Evolutionary conservation across 495 filamentous ascomycete species (phyloP).

Genomic region (Penicillium daleae): DNA sequence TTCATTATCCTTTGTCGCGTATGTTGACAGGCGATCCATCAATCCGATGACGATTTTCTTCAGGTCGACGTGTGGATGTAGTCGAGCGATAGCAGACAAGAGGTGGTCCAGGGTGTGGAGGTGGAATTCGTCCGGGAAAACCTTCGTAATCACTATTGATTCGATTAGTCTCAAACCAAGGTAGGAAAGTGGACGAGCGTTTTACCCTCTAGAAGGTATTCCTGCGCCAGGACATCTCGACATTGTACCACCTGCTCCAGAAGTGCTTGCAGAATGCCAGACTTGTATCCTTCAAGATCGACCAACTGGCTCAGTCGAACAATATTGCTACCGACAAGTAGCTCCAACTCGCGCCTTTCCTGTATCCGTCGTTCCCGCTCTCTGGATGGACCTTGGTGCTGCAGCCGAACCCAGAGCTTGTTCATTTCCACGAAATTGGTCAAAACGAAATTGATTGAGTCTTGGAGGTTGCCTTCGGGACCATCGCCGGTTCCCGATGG

Average conservation of each 20-base stretch:
- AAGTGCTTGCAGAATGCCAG: conserved; percentile 83
- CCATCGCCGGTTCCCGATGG: conserved; percentile 83
- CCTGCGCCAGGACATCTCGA: conserved; percentile 93
- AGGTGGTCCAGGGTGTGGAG: conserved; percentile 94
- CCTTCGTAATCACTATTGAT: conserved; percentile 85
- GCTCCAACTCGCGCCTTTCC: conserved; percentile 91
- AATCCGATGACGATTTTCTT: conserved; percentile 98
- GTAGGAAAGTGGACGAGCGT: background rate
- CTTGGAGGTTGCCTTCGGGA: conserved; percentile 92
- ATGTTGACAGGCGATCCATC: conserved; percentile 94
- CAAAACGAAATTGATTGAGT: conserved; percentile 94
- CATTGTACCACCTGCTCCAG: conserved; percentile 98
- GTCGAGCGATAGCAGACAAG: conserved; percentile 82
- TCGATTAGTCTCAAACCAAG: conserved; percentile 25
- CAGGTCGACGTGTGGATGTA: conserved; percentile 95
- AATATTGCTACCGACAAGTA: conserved; percentile 94
- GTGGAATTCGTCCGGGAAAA: conserved; percentile 98
- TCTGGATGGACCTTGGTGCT: conserved; percentile 95
- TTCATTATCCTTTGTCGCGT: conserved; percentile 86
- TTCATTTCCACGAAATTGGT: conserved; percentile 99
- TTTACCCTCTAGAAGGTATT: conserved; percentile 89
- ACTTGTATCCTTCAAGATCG: conserved; percentile 90
- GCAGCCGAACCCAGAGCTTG: conserved; percentile 96
- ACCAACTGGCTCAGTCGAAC: conserved; percentile 95
- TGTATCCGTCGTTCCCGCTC: conserved; percentile 92